A percentile compares a stretch with the other conserved stretches of the same genome.
Evolutionary conservation across 306 rosid species (phyloP).

Genomic region (Vigna nakashimae): DNA sequence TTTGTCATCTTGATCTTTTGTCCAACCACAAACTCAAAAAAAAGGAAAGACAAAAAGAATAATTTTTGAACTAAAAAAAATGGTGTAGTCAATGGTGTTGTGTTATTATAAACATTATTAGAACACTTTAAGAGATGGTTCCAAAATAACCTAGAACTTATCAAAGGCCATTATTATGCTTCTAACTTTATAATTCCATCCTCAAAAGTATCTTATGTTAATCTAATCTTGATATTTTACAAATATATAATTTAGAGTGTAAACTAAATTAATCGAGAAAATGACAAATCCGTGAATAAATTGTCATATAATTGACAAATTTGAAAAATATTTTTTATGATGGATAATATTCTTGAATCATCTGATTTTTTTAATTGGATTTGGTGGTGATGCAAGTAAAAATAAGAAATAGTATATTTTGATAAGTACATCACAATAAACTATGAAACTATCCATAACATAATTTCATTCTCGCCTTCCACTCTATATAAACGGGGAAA

Average conservation of each 20-base stretch:
- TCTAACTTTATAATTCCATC: too few species aligned
- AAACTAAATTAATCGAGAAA: too few species aligned
- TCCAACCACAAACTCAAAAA: background rate
- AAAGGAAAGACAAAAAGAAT: background rate
- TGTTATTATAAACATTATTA: background rate
- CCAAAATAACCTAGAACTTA: slow-evolving; percentile 15
- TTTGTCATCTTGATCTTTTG: background rate
- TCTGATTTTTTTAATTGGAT: too few species aligned
- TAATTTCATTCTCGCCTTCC: background rate
- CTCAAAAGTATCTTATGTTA: too few species aligned
- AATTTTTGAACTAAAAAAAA: background rate
- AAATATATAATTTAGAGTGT: too few species aligned
- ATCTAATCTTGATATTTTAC: too few species aligned
- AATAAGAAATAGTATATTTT: background rate
- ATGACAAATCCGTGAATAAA: too few species aligned
- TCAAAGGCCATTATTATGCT: background rate
- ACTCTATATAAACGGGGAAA: background rate
- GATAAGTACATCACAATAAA: background rate
- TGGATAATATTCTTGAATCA: too few species aligned
- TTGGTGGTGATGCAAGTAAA: slow-evolving; percentile 1
- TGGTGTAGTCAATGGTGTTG: background rate
- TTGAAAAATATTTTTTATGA: too few species aligned
- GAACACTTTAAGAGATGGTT: background rate
- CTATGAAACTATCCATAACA: background rate
- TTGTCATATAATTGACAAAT: too few species aligned